Evolutionary conservation across 1,284 basidiomycete species (phyloP), one percentile per base, ranked within the genome.

Genomic region (Cronartium quercuum): DNA sequence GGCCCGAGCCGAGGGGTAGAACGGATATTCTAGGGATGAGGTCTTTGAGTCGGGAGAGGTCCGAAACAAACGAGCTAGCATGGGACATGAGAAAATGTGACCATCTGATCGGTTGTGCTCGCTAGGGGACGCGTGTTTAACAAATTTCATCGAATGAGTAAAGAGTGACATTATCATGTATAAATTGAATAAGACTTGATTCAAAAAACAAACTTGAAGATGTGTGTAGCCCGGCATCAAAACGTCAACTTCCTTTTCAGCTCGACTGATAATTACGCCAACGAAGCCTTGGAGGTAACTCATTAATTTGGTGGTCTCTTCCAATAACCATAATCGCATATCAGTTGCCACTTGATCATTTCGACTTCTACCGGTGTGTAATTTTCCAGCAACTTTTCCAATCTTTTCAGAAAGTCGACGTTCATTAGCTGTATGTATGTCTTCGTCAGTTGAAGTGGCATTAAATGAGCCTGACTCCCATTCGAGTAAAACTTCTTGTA

Each of bases 361-460:
- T 70, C 95, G 87, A 76, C 91, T 94, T 75, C 95, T 88, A 47
- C 95, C 96, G 0, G 96, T 98, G 82, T 98, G 95, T 57, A 97
- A 85, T 83, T 95, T 96, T 7, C 93, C 93, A 9, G 82, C 82
- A 13, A 81, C 81, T 64, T 80, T 76, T 0, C 95, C 95, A 76
- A 98, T 92, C 76, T 98, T 84, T 84, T 98, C 95, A 78, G 89
- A 92, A 78, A 98, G 83, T 40, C 95, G 87, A 69, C 96, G 89
- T 83, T 98, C 95, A 81, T 98, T 98, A 75, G 96, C 96, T n/a
- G 95, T 98, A 82, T 98, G 95, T 76, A 98, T 98, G 81, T 98
- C 95, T 81, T 98, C 95, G 81, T 98, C 95, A 79, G 95, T 93
- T 15, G 87, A 18, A 55, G 51, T 55, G 18, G 55, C 18, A 29